Percentiles rank a stretch among this genome's conserved stretches.
phyloP scores from a whole-genome alignment of 192 early-diverging fungal genomes.

The Mortierella hygrophila region DNA sequence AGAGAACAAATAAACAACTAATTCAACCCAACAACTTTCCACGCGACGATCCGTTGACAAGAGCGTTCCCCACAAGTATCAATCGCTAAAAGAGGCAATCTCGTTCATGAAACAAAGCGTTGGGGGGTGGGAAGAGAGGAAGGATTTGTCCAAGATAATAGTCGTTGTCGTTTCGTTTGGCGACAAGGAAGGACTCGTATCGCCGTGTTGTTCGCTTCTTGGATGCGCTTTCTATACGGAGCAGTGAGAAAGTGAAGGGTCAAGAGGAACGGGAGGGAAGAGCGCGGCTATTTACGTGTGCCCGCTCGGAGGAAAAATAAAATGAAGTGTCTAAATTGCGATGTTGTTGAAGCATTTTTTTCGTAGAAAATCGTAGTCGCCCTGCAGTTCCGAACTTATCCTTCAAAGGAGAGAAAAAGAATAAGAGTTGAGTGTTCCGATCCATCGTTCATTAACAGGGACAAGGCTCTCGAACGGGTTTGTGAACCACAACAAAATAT shows the following conservation, averaged over 20 bases:
- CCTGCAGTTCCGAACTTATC: neutral
- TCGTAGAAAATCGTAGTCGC: slow-evolving; percentile 3
- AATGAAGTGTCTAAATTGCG: neutral
- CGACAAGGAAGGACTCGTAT: neutral
- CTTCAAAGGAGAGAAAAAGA: neutral
- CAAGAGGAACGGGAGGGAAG: neutral
- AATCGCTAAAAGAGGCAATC: slow-evolving; percentile 15
- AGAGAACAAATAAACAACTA: neutral
- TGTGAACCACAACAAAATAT: neutral
- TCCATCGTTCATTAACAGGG: neutral
- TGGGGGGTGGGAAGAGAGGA: neutral
- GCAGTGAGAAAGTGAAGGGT: neutral
- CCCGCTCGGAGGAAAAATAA: neutral
- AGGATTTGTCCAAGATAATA: neutral
- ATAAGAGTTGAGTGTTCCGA: neutral
- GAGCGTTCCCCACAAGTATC: slow-evolving; percentile 9
- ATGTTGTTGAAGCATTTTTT: neutral
- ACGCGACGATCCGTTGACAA: neutral
- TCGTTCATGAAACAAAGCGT: slow-evolving; percentile 9
- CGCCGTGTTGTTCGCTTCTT: neutral
- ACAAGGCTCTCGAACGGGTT: neutral
- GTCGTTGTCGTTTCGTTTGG: neutral
- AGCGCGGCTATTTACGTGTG: neutral
- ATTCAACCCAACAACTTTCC: neutral
- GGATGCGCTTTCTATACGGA: neutral